Evolutionary conservation across 2,329 filamentous ascomycete species (phyloP), one percentile per base, ranked within the genome.

Genomic region (Sclerotinia sclerotiorum): DNA sequence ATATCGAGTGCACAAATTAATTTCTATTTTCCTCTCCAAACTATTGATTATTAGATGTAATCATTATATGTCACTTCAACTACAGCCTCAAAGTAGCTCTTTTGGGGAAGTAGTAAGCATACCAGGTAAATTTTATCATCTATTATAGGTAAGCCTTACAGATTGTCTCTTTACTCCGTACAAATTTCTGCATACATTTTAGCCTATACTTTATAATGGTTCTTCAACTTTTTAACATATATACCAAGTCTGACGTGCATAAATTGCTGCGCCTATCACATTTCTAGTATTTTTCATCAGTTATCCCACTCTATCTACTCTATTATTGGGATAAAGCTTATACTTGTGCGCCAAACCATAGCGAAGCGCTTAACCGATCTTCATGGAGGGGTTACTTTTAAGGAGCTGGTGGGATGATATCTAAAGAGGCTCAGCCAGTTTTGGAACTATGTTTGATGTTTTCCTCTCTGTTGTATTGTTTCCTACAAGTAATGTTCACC

Each of bases 311-410:
- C 61, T 60, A 17, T 49, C 7, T 39, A 64, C 48, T 64, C 48
- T 66, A 49, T 66, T 49, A 66, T 66, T 60, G 64, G 64, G 8
- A 48, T 49, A 29, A 64, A 48, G 27, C 29, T n/a, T 32, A 35
- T 15, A 58, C 49, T 29, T 24, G 63, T 60, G 42, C 55, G 32
- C 17, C 63, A 19, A 35, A 65, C 63, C 39, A 51, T 27, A 57
- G 63, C 27, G 51, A 55, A 48, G 54, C 64, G 54, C 54, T 66
- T 49, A 66, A 48, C 44, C 29, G 52, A 66, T 57, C 51, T 65
- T 21, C 27, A 48, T 56, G 51, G 15, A 65, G 63, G 63, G 52
- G 42, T 60, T 60, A 8, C 24, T 44, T 51, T 49, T 11, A 27
- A 49, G n/a, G 27, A 19, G 42, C 39, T 49, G 61, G 48, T 64